phyloP scores from a whole-genome alignment of 176 grass and related monocot genomes.

The Neostapfia colusana region DNA sequence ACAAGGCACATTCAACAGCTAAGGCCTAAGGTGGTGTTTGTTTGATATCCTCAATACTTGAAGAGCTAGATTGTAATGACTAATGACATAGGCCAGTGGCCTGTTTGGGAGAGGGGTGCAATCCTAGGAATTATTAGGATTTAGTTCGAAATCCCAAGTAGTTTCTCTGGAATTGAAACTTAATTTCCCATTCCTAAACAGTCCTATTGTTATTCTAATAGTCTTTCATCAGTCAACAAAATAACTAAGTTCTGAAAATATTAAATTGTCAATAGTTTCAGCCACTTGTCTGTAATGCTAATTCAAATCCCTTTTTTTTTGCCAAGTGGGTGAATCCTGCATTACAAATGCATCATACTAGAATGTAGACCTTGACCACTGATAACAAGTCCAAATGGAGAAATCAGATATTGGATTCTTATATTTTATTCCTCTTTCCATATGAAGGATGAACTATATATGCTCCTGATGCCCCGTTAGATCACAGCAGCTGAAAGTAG shows the following conservation, averaged over 20 bases:
- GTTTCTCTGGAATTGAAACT: neutral
- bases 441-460: neutral
- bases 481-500: neutral
- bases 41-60: neutral
- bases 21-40: neutral
- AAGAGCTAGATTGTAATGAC: neutral
- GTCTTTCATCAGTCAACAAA: neutral
- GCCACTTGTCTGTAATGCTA: neutral
- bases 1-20: neutral
- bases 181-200: neutral
- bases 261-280: slow-evolving; percentile 1
- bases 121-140: neutral
- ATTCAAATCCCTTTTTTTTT: neutral
- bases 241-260: neutral
- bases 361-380: neutral
- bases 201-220: neutral
- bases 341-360: neutral
- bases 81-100: neutral
- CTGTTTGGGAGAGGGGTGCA: neutral
- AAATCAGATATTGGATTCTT: neutral
- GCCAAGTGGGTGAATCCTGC: neutral
- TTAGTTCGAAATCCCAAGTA: neutral
- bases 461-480: neutral
- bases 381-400: neutral
- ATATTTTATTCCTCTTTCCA: neutral